These are phyloP conservation scores for Citrus unshiu DNA, from an alignment of 345 rosid species.

Conservation along the genomic window DNA sequence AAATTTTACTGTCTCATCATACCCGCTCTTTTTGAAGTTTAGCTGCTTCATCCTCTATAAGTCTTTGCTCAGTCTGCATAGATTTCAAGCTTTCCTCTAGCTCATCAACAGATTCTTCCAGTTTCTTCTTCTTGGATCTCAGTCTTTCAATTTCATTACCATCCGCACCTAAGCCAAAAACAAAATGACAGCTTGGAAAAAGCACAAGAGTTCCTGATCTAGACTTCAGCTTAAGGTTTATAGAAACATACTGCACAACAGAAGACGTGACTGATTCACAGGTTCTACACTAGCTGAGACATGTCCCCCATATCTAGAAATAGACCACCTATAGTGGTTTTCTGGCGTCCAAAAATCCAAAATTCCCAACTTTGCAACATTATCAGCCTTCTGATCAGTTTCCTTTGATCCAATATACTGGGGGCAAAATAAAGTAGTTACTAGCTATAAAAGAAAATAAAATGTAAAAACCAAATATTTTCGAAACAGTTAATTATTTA, in stretches of 20 bases:
- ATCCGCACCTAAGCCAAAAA: conserved; percentile 47
- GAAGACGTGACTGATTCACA: conserved; percentile 67
- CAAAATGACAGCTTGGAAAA: not conserved
- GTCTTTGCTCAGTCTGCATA: conserved; percentile 54
- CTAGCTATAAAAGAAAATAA: conserved; percentile 1
- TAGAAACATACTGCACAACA: conserved; percentile 48
- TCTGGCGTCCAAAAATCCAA: conserved; percentile 93
- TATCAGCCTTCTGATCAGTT: conserved; percentile 84
- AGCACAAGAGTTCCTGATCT: not conserved
- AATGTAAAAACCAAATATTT: not conserved
- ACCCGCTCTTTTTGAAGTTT: conserved; percentile 68
- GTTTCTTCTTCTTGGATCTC: conserved; percentile 51
- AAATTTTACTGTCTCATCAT: conserved; percentile 13
- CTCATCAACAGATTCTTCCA: conserved; percentile 46
- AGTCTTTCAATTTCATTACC: conserved; percentile 67
- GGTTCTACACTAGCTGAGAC: conserved; percentile 72
- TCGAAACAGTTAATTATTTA: not conserved
- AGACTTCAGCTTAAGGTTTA: not conserved
- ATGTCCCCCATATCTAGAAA: conserved; percentile 85
- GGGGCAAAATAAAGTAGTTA: conserved; percentile 4
- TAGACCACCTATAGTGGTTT: conserved; percentile 82
- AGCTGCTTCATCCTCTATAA: conserved; percentile 68
- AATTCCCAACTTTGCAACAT: conserved; percentile 59
- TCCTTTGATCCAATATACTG: conserved; percentile 81
- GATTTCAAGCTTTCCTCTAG: conserved; percentile 44